A percentile compares a stretch with the other conserved stretches of the same genome.
Evolutionary conservation across 2,329 filamentous ascomycete species (phyloP).

Genomic region (Trichophyton benhamiae): DNA sequence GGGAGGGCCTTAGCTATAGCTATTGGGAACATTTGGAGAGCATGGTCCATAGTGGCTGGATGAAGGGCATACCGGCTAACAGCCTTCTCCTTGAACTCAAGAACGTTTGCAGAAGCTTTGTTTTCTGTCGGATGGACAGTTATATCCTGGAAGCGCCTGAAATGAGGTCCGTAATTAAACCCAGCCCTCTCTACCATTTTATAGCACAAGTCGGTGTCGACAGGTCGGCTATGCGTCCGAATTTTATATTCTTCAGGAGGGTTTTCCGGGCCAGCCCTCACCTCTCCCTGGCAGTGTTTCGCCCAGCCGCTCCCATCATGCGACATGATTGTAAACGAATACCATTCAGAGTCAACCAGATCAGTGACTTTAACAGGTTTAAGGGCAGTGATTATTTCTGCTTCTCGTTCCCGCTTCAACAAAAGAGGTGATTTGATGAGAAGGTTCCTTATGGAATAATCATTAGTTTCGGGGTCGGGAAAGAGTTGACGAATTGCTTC

Average conservation of each 20-base stretch:
- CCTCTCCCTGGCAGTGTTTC: constrained; percentile 19
- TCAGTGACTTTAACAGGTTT: constrained; percentile 5
- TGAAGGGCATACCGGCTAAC: not conserved
- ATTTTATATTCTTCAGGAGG: not conserved
- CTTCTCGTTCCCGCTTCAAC: constrained; percentile 14
- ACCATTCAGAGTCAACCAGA: not conserved
- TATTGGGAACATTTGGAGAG: not conserved
- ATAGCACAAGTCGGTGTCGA: constrained; percentile 3
- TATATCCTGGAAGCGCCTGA: constrained; percentile 4
- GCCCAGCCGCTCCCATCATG: constrained; percentile 14
- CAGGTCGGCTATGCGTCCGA: not conserved
- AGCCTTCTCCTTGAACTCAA: not conserved
- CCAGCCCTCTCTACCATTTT: not conserved
- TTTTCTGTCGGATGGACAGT: not conserved
- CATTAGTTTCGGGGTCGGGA: not conserved
- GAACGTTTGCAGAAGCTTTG: not conserved
- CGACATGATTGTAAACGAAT: constrained; percentile 15
- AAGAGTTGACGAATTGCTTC: constrained; percentile 25
- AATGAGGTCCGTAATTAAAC: constrained; percentile 6
- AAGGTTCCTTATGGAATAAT: constrained; percentile 12
- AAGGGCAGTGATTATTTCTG: constrained; percentile 16
- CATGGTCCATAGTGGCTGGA: constrained; percentile 3
- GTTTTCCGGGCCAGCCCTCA: not conserved
- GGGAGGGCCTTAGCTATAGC: not conserved
- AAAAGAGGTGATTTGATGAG: constrained; percentile 15